phyloP scores from a whole-genome alignment of 768 basidiomycete species.

The Multifurca ochricompacta region DNA sequence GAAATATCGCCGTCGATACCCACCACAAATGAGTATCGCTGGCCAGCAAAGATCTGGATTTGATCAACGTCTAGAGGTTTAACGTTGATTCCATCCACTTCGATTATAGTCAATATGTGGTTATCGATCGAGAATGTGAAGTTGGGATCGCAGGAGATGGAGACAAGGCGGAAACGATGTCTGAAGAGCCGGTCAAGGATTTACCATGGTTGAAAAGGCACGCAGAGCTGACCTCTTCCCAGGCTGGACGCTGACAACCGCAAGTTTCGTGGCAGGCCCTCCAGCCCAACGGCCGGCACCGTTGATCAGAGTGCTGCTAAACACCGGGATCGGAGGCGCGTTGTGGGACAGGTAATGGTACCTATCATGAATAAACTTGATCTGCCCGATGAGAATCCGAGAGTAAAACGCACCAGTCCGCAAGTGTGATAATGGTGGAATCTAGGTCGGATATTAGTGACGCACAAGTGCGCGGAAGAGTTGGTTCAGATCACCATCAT shows the following conservation, averaged over 20 bases:
- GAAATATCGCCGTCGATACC: background rate
- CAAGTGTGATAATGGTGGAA: conserved; percentile 34
- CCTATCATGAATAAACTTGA: background rate
- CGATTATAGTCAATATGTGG: conserved; percentile 41
- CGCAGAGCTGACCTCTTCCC: conserved; percentile 24
- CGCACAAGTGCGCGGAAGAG: background rate
- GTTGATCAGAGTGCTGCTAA: conserved; percentile 24
- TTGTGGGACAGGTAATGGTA: background rate
- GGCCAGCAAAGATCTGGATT: conserved; percentile 39
- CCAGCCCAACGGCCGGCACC: conserved; percentile 35
- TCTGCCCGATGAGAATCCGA: background rate
- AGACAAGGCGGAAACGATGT: conserved; percentile 35
- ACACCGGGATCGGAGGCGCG: background rate
- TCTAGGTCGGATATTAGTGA: conserved; percentile 21
- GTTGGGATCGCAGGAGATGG: conserved; percentile 38
- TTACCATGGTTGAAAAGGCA: background rate
- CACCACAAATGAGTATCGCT: conserved; percentile 44
- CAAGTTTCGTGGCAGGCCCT: conserved; percentile 30
- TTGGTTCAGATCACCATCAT: conserved; percentile 25
- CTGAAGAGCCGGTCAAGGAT: conserved; percentile 4
- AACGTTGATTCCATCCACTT: conserved; percentile 37
- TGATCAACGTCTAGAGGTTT: conserved; percentile 33
- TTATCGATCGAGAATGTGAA: conserved; percentile 39
- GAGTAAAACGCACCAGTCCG: conserved; percentile 27
- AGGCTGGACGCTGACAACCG: conserved; percentile 33